Percentiles rank a stretch among this genome's conserved stretches.
phyloP scores from a whole-genome alignment of 352 stramenopile species.

The Chrysophaeum taylorii region DNA sequence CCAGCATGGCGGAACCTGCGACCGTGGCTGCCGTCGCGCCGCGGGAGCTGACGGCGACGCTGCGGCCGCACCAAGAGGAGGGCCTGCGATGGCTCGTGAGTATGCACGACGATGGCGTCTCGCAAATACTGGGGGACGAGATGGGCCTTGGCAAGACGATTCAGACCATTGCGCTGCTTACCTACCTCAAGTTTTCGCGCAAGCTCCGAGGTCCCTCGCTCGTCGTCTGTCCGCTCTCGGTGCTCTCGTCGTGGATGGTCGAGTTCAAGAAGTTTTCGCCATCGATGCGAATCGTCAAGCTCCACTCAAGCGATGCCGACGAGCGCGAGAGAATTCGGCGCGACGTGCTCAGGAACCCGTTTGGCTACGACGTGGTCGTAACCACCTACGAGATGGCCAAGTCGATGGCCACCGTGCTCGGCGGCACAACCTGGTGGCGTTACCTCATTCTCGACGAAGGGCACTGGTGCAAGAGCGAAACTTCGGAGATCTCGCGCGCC shows the following conservation, averaged over 20 bases:
- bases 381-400: conserved; percentile 92
- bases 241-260: conserved; percentile 80
- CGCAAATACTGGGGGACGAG: conserved; percentile 69
- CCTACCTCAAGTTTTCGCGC: conserved; percentile 40
- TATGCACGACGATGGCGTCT: conserved; percentile 72
- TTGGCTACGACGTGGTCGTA: conserved; percentile 83
- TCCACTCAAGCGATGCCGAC: conserved; percentile 73
- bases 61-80: conserved; percentile 61
- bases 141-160: conserved; percentile 83
- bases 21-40: background rate
- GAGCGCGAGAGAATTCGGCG: conserved; percentile 68
- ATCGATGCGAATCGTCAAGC: conserved; percentile 73
- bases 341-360: conserved; percentile 63
- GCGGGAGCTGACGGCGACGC: background rate
- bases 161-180: conserved; percentile 52
- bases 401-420: conserved; percentile 41
- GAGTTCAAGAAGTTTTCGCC: conserved; percentile 83
- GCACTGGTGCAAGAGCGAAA: conserved; percentile 48
- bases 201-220: conserved; percentile 63
- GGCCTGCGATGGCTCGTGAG: conserved; percentile 83
- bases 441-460: conserved; percentile 86
- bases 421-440: background rate
- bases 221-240: conserved; percentile 82
- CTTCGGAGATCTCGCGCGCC: conserved; percentile 50
- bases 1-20: background rate